Base-by-base conservation (phyloP, 441 rosid species). In the Erodium moschatum region DNA sequence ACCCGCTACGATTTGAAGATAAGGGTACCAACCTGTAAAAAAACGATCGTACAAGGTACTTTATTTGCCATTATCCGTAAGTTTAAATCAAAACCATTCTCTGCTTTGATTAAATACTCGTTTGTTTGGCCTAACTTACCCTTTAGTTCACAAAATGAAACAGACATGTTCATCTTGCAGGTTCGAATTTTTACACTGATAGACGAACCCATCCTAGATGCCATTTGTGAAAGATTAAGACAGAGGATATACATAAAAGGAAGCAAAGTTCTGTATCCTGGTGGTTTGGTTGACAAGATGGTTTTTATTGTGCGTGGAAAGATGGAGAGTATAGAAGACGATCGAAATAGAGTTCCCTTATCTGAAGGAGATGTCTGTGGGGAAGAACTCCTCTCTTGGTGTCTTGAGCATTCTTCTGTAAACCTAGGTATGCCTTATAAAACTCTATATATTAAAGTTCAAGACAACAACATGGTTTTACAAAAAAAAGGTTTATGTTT, bases 331-430 rank as follows among this genome's bases (percentile, higher is more conserved):
- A 75, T 76, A 16, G 90, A 85, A 68, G 90, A 83, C 42, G 90
- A 87, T 29, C 85, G 89, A 10, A 79, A 73, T 31, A 8, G 16
- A 7, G 69, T 69, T 7, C 74, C 81, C 7, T 82, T 87, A 68
- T 79, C 77, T 0, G 92, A 88, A 70, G 98, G 96, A 15, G 90
- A 84, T 73, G 88, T 83, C 50, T 87, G 89, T 52, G 92, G 96
- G 12, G 97, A 92, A 79, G 98, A 92, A 75, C 97, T 92, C 33
- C 85, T 92, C 68, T 79, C 89, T 6, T 90, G 93, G 98, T 86
- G 88, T 76, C 93, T 90, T 11, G 96, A 88, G 73, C 86, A 85
- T 78, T 83, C 85, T 81, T 81, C 89, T 1, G 80, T 83, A 33
- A 80, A 73, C 79, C 83, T 78, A 68, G 93, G 96, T 87, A 80